A percentile compares a stretch with the other conserved stretches of the same genome.
Evolutionary conservation across 495 filamentous ascomycete genomes (phyloP).

Genomic region (Cercophora sp.): DNA sequence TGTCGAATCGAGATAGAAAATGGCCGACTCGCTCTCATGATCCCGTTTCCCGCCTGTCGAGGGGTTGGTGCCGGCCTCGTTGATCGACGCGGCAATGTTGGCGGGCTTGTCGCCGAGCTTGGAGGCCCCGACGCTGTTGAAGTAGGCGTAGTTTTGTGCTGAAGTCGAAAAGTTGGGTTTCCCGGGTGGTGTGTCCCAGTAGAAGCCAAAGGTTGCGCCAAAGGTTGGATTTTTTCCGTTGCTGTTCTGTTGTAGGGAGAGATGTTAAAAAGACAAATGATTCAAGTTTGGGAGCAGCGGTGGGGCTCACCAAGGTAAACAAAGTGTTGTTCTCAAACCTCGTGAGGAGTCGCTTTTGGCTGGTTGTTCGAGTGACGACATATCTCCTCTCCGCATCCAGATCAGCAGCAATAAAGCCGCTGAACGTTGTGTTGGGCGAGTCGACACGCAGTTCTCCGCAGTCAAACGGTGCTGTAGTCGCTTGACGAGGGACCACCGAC

Average conservation of each 20-base stretch:
- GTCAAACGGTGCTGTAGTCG: conserved; percentile 4
- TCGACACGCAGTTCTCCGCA: conserved; percentile 6
- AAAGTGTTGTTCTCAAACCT: conserved; percentile 2
- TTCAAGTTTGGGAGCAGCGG: not conserved
- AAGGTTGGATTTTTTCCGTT: conserved; percentile 8
- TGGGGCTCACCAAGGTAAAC: not conserved
- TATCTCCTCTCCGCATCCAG: conserved; percentile 7
- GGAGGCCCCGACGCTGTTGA: conserved; percentile 6
- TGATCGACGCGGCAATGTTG: conserved; percentile 4
- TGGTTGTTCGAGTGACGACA: not conserved
- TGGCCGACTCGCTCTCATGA: conserved; percentile 8
- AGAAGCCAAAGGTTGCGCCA: conserved; percentile 7
- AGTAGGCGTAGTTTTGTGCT: conserved; percentile 10
- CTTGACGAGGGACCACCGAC: not conserved
- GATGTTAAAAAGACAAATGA: not conserved
- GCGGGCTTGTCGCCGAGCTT: conserved; percentile 3
- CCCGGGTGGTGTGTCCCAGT: conserved; percentile 3
- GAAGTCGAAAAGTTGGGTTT: conserved; percentile 5
- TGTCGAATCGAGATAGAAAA: not conserved
- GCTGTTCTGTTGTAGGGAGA: not conserved
- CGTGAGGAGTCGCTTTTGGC: conserved; percentile 3
- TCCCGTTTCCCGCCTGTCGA: conserved; percentile 5
- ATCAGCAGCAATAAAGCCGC: conserved; percentile 1
- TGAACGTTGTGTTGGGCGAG: conserved; percentile 6
- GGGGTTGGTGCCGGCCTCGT: conserved; percentile 5